Conservation (phyloP, 106 monocot genomes). For the Posidonia australis region DNA sequence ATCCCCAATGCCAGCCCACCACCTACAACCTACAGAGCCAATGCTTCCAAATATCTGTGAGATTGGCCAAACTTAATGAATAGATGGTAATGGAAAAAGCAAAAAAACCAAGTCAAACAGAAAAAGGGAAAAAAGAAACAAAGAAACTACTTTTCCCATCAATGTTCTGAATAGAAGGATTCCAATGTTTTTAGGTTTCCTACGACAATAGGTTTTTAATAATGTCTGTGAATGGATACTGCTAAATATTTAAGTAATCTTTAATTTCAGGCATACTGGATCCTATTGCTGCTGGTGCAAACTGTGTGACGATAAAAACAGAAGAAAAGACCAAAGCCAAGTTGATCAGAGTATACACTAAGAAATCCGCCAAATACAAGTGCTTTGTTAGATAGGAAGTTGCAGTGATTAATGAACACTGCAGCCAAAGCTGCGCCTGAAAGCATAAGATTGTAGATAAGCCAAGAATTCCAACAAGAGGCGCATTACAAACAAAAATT, state of each 20-base stretch:
- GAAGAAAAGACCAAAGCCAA: slow-evolving; percentile 81
- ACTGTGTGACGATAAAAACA: slow-evolving; percentile 75
- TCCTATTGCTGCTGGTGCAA: slow-evolving; percentile 97
- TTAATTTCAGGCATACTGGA: slow-evolving; percentile 99
- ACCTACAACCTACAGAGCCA: slow-evolving; percentile 95
- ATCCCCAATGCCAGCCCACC: slow-evolving; percentile 95
- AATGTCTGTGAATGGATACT: neutral
- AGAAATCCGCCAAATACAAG: slow-evolving; percentile 85
- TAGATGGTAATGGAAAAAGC: neutral
- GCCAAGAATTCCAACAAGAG: neutral
- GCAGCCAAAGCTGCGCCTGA: slow-evolving; percentile 91
- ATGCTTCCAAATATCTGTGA: slow-evolving; percentile 89
- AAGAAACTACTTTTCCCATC: slow-evolving; percentile 65
- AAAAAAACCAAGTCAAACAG: neutral
- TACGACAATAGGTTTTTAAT: neutral
- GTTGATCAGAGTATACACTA: slow-evolving; percentile 75
- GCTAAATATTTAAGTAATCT: slow-evolving; percentile 90
- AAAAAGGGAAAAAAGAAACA: neutral
- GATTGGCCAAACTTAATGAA: neutral
- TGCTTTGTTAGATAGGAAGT: slow-evolving; percentile 86
- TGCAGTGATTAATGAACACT: slow-evolving; percentile 78
- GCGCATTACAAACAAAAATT: neutral
- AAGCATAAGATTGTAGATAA: slow-evolving; percentile 11
- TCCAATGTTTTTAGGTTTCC: neutral
- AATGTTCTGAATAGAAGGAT: slow-evolving; percentile 95